These are phyloP conservation scores for Paramecium sexaurelia DNA, from an alignment of 73 alveolate species.

Conservation along the genomic window DNA sequence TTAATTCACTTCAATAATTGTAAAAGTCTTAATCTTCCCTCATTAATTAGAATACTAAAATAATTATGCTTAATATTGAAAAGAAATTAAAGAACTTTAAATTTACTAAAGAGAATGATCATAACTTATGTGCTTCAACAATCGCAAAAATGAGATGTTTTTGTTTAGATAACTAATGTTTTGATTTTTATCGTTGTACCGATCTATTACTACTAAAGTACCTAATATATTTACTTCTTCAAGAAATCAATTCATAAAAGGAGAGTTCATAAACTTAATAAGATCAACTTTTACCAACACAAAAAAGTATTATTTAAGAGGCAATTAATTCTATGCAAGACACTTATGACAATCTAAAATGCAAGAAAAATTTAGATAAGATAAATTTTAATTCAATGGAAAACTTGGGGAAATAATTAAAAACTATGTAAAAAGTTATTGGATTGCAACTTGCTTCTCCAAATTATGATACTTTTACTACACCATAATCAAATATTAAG, in stretches of 20 bases:
- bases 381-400: neutral
- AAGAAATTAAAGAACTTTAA: neutral
- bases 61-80: neutral
- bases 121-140: neutral
- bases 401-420: neutral
- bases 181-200: conserved; percentile 23
- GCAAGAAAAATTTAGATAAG: neutral
- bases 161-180: conserved; percentile 17
- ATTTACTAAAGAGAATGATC: neutral
- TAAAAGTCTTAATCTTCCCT: neutral
- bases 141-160: conserved; percentile 25
- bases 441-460: neutral
- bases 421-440: neutral
- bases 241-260: neutral
- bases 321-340: neutral
- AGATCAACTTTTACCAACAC: neutral
- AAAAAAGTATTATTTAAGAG: neutral
- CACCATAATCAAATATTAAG: neutral
- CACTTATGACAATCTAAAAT: neutral
- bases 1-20: neutral
- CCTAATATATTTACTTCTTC: neutral
- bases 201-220: conserved; percentile 5
- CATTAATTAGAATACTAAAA: neutral
- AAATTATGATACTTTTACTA: neutral
- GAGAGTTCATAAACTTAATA: neutral